These are phyloP conservation scores for Cenchrus americanus DNA, from an alignment of 176 grass and related monocot genomes.

Conservation along the genomic window DNA sequence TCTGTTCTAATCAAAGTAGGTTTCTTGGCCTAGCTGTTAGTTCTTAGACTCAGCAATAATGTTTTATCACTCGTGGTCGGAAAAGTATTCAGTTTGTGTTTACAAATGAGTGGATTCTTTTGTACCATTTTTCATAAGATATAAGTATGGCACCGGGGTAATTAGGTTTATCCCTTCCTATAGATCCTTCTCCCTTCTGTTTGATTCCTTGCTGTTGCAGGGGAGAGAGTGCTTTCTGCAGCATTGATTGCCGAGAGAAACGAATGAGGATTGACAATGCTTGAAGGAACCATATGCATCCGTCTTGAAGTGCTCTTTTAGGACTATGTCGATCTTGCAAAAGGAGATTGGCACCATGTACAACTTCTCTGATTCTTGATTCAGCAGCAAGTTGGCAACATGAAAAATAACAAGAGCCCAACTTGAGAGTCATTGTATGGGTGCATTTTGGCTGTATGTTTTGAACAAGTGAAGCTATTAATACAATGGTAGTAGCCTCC, in stretches of 20 bases:
- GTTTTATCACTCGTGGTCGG: background rate
- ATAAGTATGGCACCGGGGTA: background rate
- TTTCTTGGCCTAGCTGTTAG: background rate
- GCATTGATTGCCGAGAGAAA: slow-evolving; percentile 15
- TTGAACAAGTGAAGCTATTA: too few relatives aligned
- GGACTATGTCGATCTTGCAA: background rate
- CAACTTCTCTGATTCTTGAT: too few relatives aligned
- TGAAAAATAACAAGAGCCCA: too few relatives aligned
- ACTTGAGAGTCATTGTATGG: too few relatives aligned
- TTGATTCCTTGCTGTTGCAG: slow-evolving; percentile 1
- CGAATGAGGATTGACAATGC: slow-evolving; percentile 7
- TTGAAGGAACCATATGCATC: background rate
- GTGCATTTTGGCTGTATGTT: too few relatives aligned
- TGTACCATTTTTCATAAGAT: background rate
- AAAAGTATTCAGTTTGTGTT: background rate
- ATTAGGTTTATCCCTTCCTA: background rate
- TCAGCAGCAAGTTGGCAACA: too few relatives aligned
- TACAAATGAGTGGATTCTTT: background rate
- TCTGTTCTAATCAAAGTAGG: background rate
- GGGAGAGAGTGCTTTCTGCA: slow-evolving; percentile 4
- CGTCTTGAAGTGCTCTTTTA: background rate
- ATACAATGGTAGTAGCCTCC: too few relatives aligned
- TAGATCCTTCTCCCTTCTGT: background rate
- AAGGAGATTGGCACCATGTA: background rate
- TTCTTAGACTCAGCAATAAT: background rate